These are phyloP conservation scores for Tremella yokohamensis DNA, from an alignment of 768 basidiomycete species.

Conservation along the genomic window DNA sequence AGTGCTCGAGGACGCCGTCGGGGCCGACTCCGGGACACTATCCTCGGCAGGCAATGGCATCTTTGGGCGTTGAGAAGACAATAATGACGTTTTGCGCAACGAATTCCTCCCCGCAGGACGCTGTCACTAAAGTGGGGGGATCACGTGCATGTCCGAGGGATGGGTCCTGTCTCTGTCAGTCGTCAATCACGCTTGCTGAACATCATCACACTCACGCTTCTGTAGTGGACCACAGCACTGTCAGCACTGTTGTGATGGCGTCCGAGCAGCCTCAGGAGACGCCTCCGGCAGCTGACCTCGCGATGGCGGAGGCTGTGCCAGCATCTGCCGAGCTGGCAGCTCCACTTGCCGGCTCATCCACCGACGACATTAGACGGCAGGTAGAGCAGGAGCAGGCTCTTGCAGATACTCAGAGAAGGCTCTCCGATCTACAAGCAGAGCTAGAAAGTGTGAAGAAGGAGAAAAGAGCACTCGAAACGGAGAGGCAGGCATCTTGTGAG, in stretches of 20 bases:
- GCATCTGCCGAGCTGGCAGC: no score
- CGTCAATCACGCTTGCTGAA: no score
- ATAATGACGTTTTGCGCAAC: background rate
- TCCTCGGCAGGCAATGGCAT: constrained; percentile 41
- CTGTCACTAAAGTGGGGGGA: no score
- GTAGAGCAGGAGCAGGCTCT: constrained; percentile 46
- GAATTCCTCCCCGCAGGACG: no score
- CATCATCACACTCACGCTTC: no score
- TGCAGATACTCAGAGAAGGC: constrained; percentile 30
- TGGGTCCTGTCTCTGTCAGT: no score
- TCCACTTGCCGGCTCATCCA: background rate
- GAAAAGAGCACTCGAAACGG: constrained; percentile 58
- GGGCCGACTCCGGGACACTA: constrained; percentile 19
- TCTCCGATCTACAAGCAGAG: constrained; percentile 52
- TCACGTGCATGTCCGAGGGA: no score
- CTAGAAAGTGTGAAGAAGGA: constrained; percentile 64
- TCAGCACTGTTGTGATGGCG: no score
- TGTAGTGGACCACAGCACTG: no score
- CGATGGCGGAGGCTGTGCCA: no score
- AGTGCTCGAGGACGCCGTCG: constrained; percentile 20
- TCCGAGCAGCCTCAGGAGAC: no score
- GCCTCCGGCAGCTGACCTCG: no score
- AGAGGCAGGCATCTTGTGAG: constrained; percentile 52
- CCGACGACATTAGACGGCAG: constrained; percentile 33
- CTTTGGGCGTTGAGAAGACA: constrained; percentile 2